Evolutionary conservation across 2,329 filamentous ascomycete species (phyloP).

Genomic region (Albifimbria verrucaria): DNA sequence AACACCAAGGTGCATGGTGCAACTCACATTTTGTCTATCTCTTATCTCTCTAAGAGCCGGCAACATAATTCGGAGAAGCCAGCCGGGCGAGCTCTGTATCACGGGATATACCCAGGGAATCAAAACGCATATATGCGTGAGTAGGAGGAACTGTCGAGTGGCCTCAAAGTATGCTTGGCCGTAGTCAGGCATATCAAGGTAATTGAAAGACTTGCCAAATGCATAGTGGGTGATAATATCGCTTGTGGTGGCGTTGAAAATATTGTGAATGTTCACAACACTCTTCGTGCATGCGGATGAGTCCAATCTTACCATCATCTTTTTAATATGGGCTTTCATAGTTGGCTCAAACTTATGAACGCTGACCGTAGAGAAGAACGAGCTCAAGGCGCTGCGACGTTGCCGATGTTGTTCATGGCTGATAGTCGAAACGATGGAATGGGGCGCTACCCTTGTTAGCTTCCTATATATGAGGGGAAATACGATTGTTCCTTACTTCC

Average conservation of each 20-base stretch:
- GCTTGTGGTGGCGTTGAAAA: neutral
- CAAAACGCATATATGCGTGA: neutral
- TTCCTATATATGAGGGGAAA: neutral
- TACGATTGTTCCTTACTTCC: neutral
- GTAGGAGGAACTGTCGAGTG: neutral
- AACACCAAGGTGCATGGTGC: neutral
- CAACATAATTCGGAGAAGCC: neutral
- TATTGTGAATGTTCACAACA: neutral
- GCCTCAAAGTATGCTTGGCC: neutral
- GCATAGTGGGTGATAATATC: neutral
- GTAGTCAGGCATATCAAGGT: neutral
- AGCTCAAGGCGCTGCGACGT: neutral
- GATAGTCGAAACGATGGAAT: neutral
- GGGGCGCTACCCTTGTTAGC: neutral
- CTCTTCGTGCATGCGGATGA: neutral
- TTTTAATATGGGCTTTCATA: neutral
- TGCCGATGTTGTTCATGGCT: neutral
- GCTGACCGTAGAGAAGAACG: neutral
- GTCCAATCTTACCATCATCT: neutral
- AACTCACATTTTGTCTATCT: neutral
- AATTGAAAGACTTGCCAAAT: neutral
- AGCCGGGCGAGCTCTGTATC: neutral
- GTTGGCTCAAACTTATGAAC: neutral
- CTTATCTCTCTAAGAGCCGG: neutral
- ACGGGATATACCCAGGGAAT: neutral